Evolutionary conservation across 768 basidiomycete species (phyloP), one percentile per base, ranked within the genome.

Genomic region (Kwoniella sp.): DNA sequence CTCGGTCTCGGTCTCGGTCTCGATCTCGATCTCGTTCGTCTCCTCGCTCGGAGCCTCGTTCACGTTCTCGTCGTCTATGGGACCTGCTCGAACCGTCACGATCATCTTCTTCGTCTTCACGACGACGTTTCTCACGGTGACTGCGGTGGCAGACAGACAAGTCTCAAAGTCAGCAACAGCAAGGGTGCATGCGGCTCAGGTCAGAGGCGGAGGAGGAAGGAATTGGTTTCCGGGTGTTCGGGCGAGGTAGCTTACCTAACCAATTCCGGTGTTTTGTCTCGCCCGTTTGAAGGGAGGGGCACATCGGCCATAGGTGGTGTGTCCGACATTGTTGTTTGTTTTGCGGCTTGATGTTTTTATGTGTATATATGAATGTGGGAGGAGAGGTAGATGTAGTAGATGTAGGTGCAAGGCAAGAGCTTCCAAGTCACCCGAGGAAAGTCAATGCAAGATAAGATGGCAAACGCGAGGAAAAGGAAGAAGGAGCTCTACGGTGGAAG

Each of bases 91-190:
- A 58, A 26, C 63, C 50, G 58, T 64, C 63, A 64, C 60, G 58
- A 52, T 63, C 67, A 56, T 65, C 63, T 67, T 61, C 63, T 47
- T 83, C 84, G 63, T 82, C 80, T 82, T 82, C 72, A 85, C 87
- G 67, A 85, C 83, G 76, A 71, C 82, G 79, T 21, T 81, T 83
- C 65, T 85, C 85, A 67, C 84, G 85, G 58, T 83, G 69, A 58
- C 73, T 74, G 36, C 0, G 24, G 47, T 0, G 47, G n/a, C 19
- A 1, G 22, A 33, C 33, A 49, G 30, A 15, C 21, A 26, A 55
- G n/a, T 40, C 4, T 53, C 9, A 21, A 54, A 29, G 9, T 55
- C 21, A 46, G 46, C 53, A 29, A 33, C n/a, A n/a, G n/a, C n/a
- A n/a, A n/a, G n/a, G n/a, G n/a, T n/a, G n/a, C n/a, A n/a, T n/a